phyloP scores from a whole-genome alignment of 1,284 basidiomycete species.

The Somion occarium region DNA sequence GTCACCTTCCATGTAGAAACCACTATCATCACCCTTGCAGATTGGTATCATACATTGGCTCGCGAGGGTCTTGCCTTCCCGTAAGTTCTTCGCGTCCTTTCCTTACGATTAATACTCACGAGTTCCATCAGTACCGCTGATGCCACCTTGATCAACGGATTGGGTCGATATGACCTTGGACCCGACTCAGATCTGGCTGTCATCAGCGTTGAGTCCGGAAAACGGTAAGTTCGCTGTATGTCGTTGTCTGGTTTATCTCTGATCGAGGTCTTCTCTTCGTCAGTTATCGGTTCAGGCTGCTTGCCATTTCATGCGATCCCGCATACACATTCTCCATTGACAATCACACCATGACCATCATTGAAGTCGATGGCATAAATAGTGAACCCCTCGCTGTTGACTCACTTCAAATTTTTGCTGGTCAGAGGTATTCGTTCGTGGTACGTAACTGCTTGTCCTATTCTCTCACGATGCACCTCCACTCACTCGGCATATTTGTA shows the following conservation, averaged over 20 bases:
- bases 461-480: background rate
- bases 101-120: background rate
- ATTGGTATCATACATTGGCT: conserved; percentile 24
- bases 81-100: conserved; percentile 10
- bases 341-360: conserved; percentile 21
- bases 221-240: conserved; percentile 24
- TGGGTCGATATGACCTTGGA: conserved; percentile 28
- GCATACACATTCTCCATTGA: background rate
- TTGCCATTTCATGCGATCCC: background rate
- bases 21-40: conserved; percentile 25
- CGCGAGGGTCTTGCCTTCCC: conserved; percentile 9
- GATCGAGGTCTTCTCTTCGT: too few relatives aligned
- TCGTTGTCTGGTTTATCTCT: background rate
- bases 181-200: conserved; percentile 26
- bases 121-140: conserved; percentile 6
- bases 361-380: conserved; percentile 30
- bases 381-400: conserved; percentile 25
- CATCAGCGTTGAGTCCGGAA: conserved; percentile 26
- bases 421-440: conserved; percentile 31
- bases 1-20: conserved; percentile 19
- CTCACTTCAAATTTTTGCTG: conserved; percentile 33
- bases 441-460: conserved; percentile 13
- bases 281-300: background rate
- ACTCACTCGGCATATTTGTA: conserved; percentile 1
- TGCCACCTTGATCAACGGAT: conserved; percentile 49